phyloP scores from a whole-genome alignment of 805 yeast species.

The Saturnispora sanitii region DNA sequence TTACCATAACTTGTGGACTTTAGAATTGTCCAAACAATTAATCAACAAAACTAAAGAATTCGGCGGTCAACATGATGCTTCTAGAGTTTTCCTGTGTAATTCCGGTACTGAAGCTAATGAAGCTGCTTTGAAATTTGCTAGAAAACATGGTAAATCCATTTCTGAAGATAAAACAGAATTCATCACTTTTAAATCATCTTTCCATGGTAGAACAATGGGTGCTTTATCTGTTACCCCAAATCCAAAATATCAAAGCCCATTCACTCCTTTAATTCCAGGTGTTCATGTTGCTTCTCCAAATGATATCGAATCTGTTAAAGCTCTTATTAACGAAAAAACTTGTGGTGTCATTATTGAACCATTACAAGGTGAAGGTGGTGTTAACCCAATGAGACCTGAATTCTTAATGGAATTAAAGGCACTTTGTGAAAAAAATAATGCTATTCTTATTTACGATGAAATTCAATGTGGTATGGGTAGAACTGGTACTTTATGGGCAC shows the following conservation, averaged over 20 bases:
- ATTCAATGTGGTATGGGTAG: slow-evolving; percentile 96
- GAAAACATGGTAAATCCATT: slow-evolving; percentile 63
- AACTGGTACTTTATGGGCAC: slow-evolving; percentile 92
- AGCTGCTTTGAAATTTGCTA: slow-evolving; percentile 49
- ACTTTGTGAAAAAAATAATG: slow-evolving; percentile 60
- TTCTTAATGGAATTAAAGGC: slow-evolving; percentile 58
- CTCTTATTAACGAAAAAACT: slow-evolving; percentile 49
- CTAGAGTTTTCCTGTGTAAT: slow-evolving; percentile 56
- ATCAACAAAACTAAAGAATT: slow-evolving; percentile 56
- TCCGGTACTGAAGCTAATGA: slow-evolving; percentile 40
- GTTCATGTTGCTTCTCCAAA: slow-evolving; percentile 57
- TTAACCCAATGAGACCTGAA: slow-evolving; percentile 53
- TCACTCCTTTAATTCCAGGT: slow-evolving; percentile 87
- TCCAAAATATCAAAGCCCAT: slow-evolving; percentile 86
- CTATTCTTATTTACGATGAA: slow-evolving; percentile 82
- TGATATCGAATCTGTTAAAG: slow-evolving; percentile 49
- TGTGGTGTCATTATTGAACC: slow-evolving; percentile 96
- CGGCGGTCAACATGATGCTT: slow-evolving; percentile 78
- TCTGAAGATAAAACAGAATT: slow-evolving; percentile 57
- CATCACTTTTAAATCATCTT: slow-evolving; percentile 79
- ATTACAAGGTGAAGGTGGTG: slow-evolving; percentile 97
- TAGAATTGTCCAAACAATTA: slow-evolving; percentile 62
- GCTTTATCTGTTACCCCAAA: slow-evolving; percentile 88
- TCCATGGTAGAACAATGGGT: slow-evolving; percentile 95
- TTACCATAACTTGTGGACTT: slow-evolving; percentile 76